Base-by-base conservation (phyloP, 192 early-diverging fungal genomes). In the Coemansia sp. region DNA sequence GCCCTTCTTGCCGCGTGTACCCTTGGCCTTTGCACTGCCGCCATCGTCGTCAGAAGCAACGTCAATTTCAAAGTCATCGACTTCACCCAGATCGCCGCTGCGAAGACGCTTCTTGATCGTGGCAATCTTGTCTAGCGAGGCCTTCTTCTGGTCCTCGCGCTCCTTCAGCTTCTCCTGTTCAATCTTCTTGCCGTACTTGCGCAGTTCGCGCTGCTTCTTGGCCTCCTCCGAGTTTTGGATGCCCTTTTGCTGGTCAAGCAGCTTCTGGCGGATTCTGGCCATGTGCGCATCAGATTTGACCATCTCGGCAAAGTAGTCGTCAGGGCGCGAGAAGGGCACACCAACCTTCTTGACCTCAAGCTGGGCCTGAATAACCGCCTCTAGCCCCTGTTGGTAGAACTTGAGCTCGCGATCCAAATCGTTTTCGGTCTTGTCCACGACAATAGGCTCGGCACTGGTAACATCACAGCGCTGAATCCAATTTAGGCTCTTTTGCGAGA, bases 221-320 rank as follows among this genome's bases (percentile, higher is more conserved):
- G 93, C 93, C 31, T 94, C 87, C 69, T 96, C 95, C 37, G 91
- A 83, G 25, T 88, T 90, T 77, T 94, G 88, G 63, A 96, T 90
- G 31, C 78, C 74, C 65, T 91, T 89, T 42, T 86, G 82, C 74
- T 98, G 93, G 67, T 96, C 90, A 64, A 97, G 78, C 67, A 98
- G 85, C 67, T 84, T 85, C 76, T 97, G 90, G 72, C 94, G 89
- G 48, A 98, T 89, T 77, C 86, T 90, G 57, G 86, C 86, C 97
- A 98, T 98, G 66, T 97, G 95, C 64, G 92, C 90, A 70, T 98
- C 97, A 1, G 89, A 89, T 87, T 98, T 98, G 72, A 98, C 87
- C 97, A 98, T 98, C 84, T 98, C 97, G 37, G 97, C 97, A 85
- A 92, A 98, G 74, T 94, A 97, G 73, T 98, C 97, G 59, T 90